Percentiles rank a stretch among this genome's conserved stretches.
These are phyloP conservation scores for Chamaenerion angustifolium DNA, from an alignment of 345 rosid species.

Conservation along the genomic window DNA sequence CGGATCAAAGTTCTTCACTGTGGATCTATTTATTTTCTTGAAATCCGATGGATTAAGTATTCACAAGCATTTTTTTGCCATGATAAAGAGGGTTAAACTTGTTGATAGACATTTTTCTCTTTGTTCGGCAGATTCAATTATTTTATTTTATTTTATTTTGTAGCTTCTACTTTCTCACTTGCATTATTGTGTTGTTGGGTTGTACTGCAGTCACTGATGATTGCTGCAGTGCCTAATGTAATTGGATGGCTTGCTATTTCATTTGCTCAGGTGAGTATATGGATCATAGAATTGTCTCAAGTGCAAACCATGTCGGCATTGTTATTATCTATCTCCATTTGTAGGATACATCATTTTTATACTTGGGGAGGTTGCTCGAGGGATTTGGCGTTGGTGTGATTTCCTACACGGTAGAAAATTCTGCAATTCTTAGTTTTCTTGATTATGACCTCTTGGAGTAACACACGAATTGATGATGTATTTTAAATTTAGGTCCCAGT, in stretches of 20 bases:
- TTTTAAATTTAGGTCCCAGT: constrained; percentile 48
- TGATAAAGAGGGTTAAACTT: too few relatives aligned
- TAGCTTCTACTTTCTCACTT: not conserved
- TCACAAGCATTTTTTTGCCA: too few relatives aligned
- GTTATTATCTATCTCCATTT: constrained; percentile 4
- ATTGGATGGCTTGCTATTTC: constrained; percentile 70
- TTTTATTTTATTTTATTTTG: too few relatives aligned
- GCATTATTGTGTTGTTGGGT: not conserved
- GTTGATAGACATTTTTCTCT: too few relatives aligned
- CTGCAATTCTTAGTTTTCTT: not conserved
- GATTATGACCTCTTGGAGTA: constrained; percentile 1
- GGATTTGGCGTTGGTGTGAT: constrained; percentile 75
- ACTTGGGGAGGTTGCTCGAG: constrained; percentile 63
- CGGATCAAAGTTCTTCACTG: too few relatives aligned
- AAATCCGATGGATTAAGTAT: too few relatives aligned
- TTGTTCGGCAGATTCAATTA: too few relatives aligned
- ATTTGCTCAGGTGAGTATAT: constrained; percentile 44
- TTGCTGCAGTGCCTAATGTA: constrained; percentile 62
- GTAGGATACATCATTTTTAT: constrained; percentile 64
- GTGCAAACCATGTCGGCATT: not conserved
- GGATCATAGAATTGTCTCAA: not conserved
- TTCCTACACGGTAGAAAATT: constrained; percentile 42
- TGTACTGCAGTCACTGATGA: constrained; percentile 49
- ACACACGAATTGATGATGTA: not conserved
- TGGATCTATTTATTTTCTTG: too few relatives aligned